Evolutionary conservation across 2,329 filamentous ascomycete genomes (phyloP), one percentile per base, ranked within the genome.

Genomic region (Cercospora zeae-maydis): DNA sequence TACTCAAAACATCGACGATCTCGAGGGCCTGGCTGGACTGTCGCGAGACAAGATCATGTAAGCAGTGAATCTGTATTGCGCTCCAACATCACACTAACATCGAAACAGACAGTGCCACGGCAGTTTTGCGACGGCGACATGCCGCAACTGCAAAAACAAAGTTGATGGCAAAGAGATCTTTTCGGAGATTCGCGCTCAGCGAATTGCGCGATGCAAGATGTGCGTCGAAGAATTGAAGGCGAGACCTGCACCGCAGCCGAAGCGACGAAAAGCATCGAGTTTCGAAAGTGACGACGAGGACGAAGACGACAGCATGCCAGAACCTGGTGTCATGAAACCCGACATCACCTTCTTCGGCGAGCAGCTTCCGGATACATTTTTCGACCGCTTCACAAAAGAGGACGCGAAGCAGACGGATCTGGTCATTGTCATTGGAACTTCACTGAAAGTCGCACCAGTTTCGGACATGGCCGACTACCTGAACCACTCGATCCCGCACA

Each of bases 261-360:
- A 72, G 31, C 68, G 63, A 30, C 67, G 66, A 47, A 71, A 71
- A 47, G 64, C 63, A 66, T 85, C 59, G n/a, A 68, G 65, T 34
- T 80, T 82, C 58, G 80, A 69, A 14, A 81, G 82, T 30, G 83
- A 82, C 59, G 79, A 82, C 37, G 84, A 83, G 58, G 82, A 81
- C 3, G 83, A 86, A 39, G 83, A 86, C 60, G 86, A 88, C 72
- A 83, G 88, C 68, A 85, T 90, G 39, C 86, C 87, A 1, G 81
- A 83, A 53, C 84, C 87, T 2, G 92, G 91, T 61, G 87, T 96
- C 74, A 96, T 96, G 92, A 96, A 86, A 82, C 95, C 95, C 8
- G 93, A 98, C 78, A 98, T 99, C 74, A 98, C 92, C 52, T 98
- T 99, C 80, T 98, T 98, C 72, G 93, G 93, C 69, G 95, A 99